These are phyloP conservation scores for Tulasnella calospora DNA, from an alignment of 768 basidiomycete genomes.

Conservation along the genomic window DNA sequence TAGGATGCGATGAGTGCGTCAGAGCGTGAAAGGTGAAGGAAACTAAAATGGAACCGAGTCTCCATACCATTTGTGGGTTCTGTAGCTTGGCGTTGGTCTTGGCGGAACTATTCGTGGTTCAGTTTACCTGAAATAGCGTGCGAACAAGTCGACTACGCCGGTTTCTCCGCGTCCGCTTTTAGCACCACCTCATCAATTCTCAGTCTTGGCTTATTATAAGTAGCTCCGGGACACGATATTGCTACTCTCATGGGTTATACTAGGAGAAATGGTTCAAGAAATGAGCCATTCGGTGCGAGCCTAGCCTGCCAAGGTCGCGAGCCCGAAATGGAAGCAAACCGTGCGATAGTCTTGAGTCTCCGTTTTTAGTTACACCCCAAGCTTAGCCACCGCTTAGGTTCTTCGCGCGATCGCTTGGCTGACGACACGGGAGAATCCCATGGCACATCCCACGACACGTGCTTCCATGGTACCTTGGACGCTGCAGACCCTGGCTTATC, in stretches of 20 bases:
- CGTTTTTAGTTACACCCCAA: background rate
- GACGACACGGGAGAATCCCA: background rate
- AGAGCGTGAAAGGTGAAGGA: background rate
- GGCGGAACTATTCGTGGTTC: conserved; percentile 1
- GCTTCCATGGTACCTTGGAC: background rate
- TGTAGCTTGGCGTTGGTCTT: conserved; percentile 10
- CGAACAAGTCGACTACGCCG: conserved; percentile 7
- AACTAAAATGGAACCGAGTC: background rate
- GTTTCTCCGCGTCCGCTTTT: background rate
- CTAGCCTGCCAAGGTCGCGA: background rate
- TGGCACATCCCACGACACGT: background rate
- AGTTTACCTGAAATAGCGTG: conserved; percentile 9
- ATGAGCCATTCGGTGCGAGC: background rate
- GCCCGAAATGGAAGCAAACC: conserved; percentile 7
- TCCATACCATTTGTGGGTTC: conserved; percentile 20
- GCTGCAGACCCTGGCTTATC: background rate
- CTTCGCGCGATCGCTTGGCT: conserved; percentile 7
- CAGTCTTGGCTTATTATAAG: background rate
- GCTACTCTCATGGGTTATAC: background rate
- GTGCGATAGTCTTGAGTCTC: background rate
- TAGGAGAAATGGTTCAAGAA: background rate
- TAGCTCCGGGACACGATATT: background rate
- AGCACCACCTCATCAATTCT: background rate
- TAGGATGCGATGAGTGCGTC: background rate
- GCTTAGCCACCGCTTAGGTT: conserved; percentile 1